Evolutionary conservation across 2,329 filamentous ascomycete species (phyloP).

Genomic region (Hypocreales sp.): DNA sequence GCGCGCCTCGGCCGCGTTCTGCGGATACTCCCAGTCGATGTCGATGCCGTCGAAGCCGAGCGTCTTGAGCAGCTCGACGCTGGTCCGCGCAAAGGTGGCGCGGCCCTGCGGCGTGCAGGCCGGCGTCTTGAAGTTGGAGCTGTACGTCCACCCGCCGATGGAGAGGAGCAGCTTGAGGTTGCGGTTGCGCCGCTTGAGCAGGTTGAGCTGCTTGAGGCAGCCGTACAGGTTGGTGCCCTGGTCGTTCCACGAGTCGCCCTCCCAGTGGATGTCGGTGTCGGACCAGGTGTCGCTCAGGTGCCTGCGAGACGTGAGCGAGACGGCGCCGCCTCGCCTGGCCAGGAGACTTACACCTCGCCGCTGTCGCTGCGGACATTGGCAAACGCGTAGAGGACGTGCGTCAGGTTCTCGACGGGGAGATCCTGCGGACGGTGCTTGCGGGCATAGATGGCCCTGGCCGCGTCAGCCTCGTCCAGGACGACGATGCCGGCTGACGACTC

Average conservation of each 20-base stretch:
- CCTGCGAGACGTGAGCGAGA: constrained; percentile 8
- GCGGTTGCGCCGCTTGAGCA: constrained; percentile 68
- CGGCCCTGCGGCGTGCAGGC: constrained; percentile 57
- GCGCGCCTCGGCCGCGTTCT: constrained; percentile 34
- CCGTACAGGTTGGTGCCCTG: constrained; percentile 71
- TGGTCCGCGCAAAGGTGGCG: constrained; percentile 53
- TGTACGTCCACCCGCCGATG: constrained; percentile 90
- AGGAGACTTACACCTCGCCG: constrained; percentile 54
- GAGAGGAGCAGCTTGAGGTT: constrained; percentile 75
- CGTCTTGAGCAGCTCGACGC: constrained; percentile 63
- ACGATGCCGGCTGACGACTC: constrained; percentile 2
- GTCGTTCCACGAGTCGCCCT: constrained; percentile 56
- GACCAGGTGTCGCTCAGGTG: constrained; percentile 47
- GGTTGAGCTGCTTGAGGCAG: constrained; percentile 74
- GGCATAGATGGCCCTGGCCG: constrained; percentile 60
- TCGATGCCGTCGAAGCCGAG: constrained; percentile 63
- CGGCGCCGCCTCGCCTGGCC: background rate
- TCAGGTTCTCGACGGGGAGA: constrained; percentile 65
- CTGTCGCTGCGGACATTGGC: constrained; percentile 67
- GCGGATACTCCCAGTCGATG: constrained; percentile 55
- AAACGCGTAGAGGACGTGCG: constrained; percentile 82
- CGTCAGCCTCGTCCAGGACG: constrained; percentile 4
- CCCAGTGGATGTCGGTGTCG: constrained; percentile 59
- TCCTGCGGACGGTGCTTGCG: constrained; percentile 77
- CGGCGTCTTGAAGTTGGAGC: constrained; percentile 63